These are phyloP conservation scores for Austroboletus niveus DNA, from an alignment of 1,284 basidiomycete species.

Conservation along the genomic window DNA sequence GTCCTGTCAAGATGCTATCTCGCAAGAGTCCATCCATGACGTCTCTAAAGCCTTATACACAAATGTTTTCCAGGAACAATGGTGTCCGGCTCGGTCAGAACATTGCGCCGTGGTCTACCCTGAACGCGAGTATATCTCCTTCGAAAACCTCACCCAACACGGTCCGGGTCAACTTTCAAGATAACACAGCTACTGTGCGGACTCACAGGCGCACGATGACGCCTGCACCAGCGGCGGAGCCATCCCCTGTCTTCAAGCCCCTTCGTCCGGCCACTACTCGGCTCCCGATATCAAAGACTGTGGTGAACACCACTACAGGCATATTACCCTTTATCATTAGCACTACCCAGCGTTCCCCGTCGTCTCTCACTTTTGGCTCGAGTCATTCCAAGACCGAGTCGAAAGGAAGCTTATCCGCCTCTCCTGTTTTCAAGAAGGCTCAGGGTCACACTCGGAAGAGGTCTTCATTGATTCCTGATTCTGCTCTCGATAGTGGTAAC, in stretches of 20 bases:
- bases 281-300: slow-evolving; percentile 14
- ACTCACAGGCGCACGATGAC: slow-evolving; percentile 53
- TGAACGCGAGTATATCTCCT: slow-evolving; percentile 50
- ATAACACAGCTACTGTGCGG: slow-evolving; percentile 23
- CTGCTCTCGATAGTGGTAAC: slow-evolving; percentile 12
- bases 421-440: slow-evolving; percentile 51
- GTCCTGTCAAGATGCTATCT: slow-evolving; percentile 41
- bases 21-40: slow-evolving; percentile 46
- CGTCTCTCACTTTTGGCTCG: slow-evolving; percentile 51
- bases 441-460: slow-evolving; percentile 35
- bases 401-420: slow-evolving; percentile 33
- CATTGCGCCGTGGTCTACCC: slow-evolving; percentile 61
- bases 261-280: slow-evolving; percentile 48
- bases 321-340: slow-evolving; percentile 14
- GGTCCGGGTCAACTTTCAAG: slow-evolving; percentile 6
- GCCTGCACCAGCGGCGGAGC: slow-evolving; percentile 49
- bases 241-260: slow-evolving; percentile 56
- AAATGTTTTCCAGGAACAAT: slow-evolving; percentile 36
- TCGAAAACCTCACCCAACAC: slow-evolving; percentile 32
- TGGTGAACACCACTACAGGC: slow-evolving; percentile 3
- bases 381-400: slow-evolving; percentile 31
- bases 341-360: slow-evolving; percentile 36
- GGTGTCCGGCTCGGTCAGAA: slow-evolving; percentile 48
- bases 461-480: slow-evolving; percentile 35
- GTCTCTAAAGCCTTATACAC: slow-evolving; percentile 61